These are phyloP conservation scores for Claviceps sp. DNA, from an alignment of 2,329 filamentous ascomycete species.

Conservation along the genomic window DNA sequence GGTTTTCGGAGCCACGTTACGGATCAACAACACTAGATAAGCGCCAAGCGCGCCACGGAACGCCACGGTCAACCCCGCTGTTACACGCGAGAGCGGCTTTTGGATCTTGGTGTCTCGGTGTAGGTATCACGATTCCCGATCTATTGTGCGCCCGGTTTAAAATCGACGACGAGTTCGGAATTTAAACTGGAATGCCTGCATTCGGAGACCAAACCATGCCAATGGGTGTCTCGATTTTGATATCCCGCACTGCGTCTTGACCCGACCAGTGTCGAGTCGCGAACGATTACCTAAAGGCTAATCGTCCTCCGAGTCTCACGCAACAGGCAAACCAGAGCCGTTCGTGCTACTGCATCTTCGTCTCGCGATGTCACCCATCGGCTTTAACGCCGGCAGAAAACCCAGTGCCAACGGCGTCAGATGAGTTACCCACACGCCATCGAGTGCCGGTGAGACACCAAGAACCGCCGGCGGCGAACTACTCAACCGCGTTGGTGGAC, in stretches of 20 bases:
- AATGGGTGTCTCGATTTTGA: constrained; percentile 16
- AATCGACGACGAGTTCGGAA: too few relatives aligned
- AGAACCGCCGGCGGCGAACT: background rate
- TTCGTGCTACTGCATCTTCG: background rate
- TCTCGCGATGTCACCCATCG: background rate
- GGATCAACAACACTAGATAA: too few relatives aligned
- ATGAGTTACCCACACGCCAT: background rate
- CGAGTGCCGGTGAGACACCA: background rate
- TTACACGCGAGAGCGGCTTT: too few relatives aligned
- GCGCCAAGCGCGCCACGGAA: too few relatives aligned
- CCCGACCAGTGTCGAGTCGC: constrained; percentile 7
- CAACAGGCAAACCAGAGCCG: background rate
- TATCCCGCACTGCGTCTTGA: constrained; percentile 15
- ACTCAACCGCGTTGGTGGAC: constrained; percentile 7
- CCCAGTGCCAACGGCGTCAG: background rate
- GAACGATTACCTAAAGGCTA: background rate
- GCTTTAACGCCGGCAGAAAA: background rate
- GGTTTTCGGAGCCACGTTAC: too few relatives aligned
- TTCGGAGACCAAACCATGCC: constrained; percentile 17
- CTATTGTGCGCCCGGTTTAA: too few relatives aligned
- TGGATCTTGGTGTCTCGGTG: too few relatives aligned
- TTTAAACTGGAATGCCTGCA: constrained; percentile 23
- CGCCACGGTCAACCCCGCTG: too few relatives aligned
- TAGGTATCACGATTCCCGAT: too few relatives aligned
- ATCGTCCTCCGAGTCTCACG: constrained; percentile 3